Conservation (phyloP, 768 basidiomycete genomes). For the Panellus pusillus region DNA sequence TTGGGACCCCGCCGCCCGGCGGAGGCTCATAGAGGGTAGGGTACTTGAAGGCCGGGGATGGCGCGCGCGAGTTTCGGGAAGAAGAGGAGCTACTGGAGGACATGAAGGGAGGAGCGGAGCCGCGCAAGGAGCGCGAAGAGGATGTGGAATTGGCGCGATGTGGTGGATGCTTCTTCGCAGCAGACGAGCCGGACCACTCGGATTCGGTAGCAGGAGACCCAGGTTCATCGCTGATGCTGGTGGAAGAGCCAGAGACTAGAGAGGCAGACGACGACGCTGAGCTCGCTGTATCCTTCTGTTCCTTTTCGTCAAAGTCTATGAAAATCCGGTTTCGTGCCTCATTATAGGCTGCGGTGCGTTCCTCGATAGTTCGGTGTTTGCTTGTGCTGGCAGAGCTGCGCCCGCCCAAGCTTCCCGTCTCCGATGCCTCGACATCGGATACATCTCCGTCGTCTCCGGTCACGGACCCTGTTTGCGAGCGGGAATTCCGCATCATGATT, state of each 20-base stretch:
- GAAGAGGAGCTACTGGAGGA: constrained; percentile 52
- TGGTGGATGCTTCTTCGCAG: constrained; percentile 52
- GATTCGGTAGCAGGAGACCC: constrained; percentile 78
- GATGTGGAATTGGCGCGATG: constrained; percentile 53
- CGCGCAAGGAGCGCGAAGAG: constrained; percentile 60
- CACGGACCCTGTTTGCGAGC: constrained; percentile 73
- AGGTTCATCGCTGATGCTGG: constrained; percentile 57
- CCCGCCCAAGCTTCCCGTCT: constrained; percentile 73
- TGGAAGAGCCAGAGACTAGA: constrained; percentile 65
- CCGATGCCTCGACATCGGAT: constrained; percentile 79
- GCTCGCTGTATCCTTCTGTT: constrained; percentile 70
- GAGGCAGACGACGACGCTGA: constrained; percentile 77
- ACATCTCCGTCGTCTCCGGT: constrained; percentile 74
- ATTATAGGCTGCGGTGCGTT: constrained; percentile 88
- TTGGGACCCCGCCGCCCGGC: constrained; percentile 29
- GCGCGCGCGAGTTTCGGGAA: constrained; percentile 70
- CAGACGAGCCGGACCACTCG: constrained; percentile 66
- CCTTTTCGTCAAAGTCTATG: constrained; percentile 77
- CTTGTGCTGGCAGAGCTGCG: constrained; percentile 60
- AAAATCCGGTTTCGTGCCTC: constrained; percentile 86
- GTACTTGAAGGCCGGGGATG: constrained; percentile 77
- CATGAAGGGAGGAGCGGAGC: constrained; percentile 49
- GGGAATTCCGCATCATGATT: constrained; percentile 79
- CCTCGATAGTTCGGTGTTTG: constrained; percentile 79
- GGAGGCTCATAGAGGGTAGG: constrained; percentile 71